phyloP scores from a whole-genome alignment of 2,329 filamentous ascomycete genomes.

The Didymella lethalis region DNA sequence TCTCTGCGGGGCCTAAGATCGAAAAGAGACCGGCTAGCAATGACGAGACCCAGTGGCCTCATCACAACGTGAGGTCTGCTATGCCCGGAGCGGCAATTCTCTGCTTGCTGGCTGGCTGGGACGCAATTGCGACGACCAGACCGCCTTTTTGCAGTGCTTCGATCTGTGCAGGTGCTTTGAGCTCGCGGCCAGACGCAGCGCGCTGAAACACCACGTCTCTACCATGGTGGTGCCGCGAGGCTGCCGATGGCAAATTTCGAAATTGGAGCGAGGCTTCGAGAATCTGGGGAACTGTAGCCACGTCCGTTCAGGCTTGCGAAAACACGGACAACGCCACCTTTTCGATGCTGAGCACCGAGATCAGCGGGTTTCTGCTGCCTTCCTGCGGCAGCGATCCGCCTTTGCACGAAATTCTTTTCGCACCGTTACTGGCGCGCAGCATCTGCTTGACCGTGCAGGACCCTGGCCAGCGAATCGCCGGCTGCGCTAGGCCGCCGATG shows the following conservation, averaged over 20 bases:
- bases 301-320: constrained; percentile 21
- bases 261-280: constrained; percentile 15
- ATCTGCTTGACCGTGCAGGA: constrained; percentile 25
- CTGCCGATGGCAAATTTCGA: constrained; percentile 13
- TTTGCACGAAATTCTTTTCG: constrained; percentile 42
- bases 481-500: constrained; percentile 31
- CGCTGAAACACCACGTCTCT: constrained; percentile 14
- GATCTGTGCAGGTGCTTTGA: constrained; percentile 1
- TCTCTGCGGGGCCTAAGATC: constrained; percentile 23
- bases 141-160: constrained; percentile 20
- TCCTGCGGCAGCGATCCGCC: constrained; percentile 24
- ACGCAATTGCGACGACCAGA: constrained; percentile 21
- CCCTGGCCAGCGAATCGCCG: constrained; percentile 31
- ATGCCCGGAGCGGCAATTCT: constrained; percentile 27
- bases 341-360: constrained; percentile 32
- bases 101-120: constrained; percentile 18
- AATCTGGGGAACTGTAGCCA: constrained; percentile 36
- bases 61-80: constrained; percentile 37
- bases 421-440: constrained; percentile 29
- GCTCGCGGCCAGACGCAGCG: constrained; percentile 15
- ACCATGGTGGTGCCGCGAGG: constrained; percentile 12
- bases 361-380: constrained; percentile 27
- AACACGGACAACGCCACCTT: constrained; percentile 34
- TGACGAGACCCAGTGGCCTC: constrained; percentile 35
- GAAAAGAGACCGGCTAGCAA: constrained; percentile 27